These are phyloP conservation scores for Rhodotorula sp. DNA, from an alignment of 1,284 basidiomycete species.

Conservation along the genomic window DNA sequence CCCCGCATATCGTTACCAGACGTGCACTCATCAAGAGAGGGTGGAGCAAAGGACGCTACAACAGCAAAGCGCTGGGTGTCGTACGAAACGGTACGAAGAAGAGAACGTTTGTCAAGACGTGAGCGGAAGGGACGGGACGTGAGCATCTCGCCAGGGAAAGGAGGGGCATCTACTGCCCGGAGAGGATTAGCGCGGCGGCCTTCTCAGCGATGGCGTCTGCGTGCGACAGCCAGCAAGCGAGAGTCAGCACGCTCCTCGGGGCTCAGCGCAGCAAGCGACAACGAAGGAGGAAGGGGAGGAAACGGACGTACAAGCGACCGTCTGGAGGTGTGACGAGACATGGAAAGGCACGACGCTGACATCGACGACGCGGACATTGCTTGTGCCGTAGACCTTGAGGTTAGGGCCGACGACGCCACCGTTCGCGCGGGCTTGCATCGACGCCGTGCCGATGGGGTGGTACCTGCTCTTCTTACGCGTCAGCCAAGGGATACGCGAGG, in stretches of 20 bases:
- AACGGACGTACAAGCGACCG: constrained; percentile 9
- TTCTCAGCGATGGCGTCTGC: constrained; percentile 33
- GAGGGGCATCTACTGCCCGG: not conserved
- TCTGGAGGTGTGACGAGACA: constrained; percentile 15
- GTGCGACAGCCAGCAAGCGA: not conserved
- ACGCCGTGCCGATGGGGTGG: constrained; percentile 49
- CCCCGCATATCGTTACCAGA: too few species aligned
- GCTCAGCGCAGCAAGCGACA: not conserved
- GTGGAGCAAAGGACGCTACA: too few species aligned
- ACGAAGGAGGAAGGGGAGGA: not conserved
- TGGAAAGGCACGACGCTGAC: constrained; percentile 53
- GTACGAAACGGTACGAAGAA: too few species aligned
- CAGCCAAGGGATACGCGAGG: not conserved
- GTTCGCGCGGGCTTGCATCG: constrained; percentile 46
- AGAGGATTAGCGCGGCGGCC: constrained; percentile 25
- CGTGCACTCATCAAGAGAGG: too few species aligned
- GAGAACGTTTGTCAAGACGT: not conserved
- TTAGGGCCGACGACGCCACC: constrained; percentile 56
- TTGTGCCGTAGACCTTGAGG: constrained; percentile 58
- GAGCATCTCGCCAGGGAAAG: not conserved
- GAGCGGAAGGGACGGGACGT: not conserved
- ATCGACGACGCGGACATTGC: constrained; percentile 61
- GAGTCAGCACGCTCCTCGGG: not conserved
- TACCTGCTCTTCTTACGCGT: not conserved
- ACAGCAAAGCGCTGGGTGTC: too few species aligned